Conservation (phyloP, 116 monocot species). For the Posidonia oceanica region DNA sequence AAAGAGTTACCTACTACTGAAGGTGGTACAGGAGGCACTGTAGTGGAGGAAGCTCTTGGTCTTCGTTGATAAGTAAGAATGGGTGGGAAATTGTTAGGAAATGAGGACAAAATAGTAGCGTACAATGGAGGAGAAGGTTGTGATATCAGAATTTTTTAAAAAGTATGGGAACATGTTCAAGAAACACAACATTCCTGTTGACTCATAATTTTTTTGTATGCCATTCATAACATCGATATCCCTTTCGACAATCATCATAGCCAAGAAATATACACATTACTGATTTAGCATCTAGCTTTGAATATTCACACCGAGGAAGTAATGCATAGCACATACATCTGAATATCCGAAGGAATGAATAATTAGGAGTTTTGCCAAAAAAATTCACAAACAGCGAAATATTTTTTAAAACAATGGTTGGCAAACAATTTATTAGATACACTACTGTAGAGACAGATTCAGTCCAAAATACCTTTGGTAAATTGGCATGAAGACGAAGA, state of each 20-base stretch:
- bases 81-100: no score
- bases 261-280: background rate
- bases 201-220: background rate
- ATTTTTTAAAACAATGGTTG: background rate
- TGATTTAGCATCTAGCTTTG: background rate
- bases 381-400: background rate
- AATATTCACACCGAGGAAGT: background rate
- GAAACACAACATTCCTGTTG: background rate
- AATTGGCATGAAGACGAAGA: background rate
- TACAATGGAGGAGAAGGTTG: no score
- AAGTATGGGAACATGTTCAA: background rate
- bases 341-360: background rate
- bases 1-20: no score
- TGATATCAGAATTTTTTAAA: no score
- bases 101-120: no score
- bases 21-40: no score
- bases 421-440: no score
- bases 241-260: background rate
- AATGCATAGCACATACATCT: background rate
- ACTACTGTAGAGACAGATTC: background rate
- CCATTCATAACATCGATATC: background rate
- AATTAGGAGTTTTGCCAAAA: background rate
- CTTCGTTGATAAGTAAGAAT: no score
- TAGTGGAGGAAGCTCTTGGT: no score
- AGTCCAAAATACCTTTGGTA: conserved; percentile 4